Evolutionary conservation across 208 protist species (phyloP).

Genomic region (Polymyxa betae): DNA sequence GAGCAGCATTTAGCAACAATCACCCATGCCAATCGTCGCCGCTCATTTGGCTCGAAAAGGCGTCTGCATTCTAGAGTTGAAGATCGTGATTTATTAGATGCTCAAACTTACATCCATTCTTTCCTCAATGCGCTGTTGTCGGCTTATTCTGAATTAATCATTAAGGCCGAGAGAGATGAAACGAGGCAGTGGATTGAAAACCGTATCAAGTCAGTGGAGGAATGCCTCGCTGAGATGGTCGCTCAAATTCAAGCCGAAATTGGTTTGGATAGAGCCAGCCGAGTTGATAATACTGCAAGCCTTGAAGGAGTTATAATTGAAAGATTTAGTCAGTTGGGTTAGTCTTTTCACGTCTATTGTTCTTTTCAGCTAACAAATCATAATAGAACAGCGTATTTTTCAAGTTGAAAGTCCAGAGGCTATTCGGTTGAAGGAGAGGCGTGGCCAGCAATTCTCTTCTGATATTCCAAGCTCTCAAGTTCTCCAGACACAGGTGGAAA

Average conservation of each 20-base stretch:
- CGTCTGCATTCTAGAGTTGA: not conserved
- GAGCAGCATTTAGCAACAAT: not conserved
- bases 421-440: no score
- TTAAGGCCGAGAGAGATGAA: not conserved
- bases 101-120: not conserved
- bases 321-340: no score
- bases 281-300: no score
- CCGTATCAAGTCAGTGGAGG: not conserved
- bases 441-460: no score
- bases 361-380: no score
- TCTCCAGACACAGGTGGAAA: no score
- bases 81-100: not conserved
- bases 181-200: not conserved
- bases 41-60: not conserved
- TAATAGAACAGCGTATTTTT: no score
- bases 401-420: no score
- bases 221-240: not conserved
- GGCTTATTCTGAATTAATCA: not conserved
- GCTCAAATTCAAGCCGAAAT: not conserved
- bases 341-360: no score
- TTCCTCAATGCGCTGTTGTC: not conserved
- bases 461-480: no score
- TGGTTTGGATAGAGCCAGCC: not conserved
- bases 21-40: not conserved
- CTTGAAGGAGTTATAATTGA: no score